A percentile compares a stretch with the other conserved stretches of the same genome.
These are phyloP conservation scores for Cladophialophora exuberans DNA, from an alignment of 2,329 filamentous ascomycete genomes.

Conservation along the genomic window DNA sequence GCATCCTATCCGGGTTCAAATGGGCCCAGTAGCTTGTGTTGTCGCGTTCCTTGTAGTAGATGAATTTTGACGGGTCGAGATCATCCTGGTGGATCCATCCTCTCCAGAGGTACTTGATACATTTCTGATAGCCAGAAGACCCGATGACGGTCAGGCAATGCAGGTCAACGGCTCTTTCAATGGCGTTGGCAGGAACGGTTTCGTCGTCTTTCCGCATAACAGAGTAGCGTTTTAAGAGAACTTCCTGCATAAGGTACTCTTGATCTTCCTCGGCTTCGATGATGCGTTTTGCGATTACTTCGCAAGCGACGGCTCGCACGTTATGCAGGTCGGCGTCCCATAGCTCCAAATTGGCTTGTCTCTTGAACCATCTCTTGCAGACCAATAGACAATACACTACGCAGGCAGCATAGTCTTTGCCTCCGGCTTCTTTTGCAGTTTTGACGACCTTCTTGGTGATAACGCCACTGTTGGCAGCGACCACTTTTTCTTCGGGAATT, in stretches of 20 bases:
- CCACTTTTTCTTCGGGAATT: slow-evolving; percentile 74
- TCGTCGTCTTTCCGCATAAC: slow-evolving; percentile 72
- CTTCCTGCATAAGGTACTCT: slow-evolving; percentile 74
- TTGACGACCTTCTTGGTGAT: slow-evolving; percentile 79
- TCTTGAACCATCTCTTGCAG: slow-evolving; percentile 74
- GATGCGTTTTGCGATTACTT: slow-evolving; percentile 83
- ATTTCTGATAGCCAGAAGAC: slow-evolving; percentile 93
- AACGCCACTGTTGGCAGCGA: slow-evolving; percentile 78
- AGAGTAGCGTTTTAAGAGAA: slow-evolving; percentile 87
- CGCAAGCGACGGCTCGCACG: slow-evolving; percentile 78
- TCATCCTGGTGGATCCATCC: slow-evolving; percentile 98
- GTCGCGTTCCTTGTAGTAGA: slow-evolving; percentile 82
- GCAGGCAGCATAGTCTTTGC: slow-evolving; percentile 72
- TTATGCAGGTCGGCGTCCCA: slow-evolving; percentile 89
- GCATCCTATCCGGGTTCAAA: slow-evolving; percentile 92
- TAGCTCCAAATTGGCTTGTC: slow-evolving; percentile 77
- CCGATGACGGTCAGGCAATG: slow-evolving; percentile 88
- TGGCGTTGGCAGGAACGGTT: slow-evolving; percentile 78
- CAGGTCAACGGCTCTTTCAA: slow-evolving; percentile 91
- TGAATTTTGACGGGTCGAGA: slow-evolving; percentile 83
- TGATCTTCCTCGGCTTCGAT: slow-evolving; percentile 85
- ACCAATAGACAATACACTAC: slow-evolving; percentile 84
- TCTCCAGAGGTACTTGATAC: slow-evolving; percentile 87
- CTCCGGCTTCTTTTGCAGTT: slow-evolving; percentile 81
- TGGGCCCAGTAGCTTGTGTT: slow-evolving; percentile 78